These are phyloP conservation scores for Xylaria sp. DNA, from an alignment of 2,329 filamentous ascomycete species.

Conservation along the genomic window DNA sequence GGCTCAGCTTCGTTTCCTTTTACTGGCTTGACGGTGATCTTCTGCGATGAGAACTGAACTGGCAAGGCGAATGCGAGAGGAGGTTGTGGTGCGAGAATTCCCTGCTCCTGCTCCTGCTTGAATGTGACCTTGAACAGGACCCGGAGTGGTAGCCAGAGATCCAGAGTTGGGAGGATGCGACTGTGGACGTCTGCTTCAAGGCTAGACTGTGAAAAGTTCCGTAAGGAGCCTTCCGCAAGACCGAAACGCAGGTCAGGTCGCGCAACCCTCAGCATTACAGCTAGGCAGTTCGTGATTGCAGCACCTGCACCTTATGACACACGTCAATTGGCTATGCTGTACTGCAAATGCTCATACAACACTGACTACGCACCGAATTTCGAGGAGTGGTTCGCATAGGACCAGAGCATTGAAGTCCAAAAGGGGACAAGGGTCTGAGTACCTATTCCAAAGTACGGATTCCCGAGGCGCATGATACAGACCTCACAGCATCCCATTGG, in stretches of 20 bases:
- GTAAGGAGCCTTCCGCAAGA: neutral
- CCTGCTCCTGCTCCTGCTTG: slow-evolving; percentile 2
- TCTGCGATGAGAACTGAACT: slow-evolving; percentile 5
- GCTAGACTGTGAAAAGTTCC: slow-evolving; percentile 1
- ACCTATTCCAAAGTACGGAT: neutral
- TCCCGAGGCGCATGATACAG: slow-evolving; percentile 7
- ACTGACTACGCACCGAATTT: neutral
- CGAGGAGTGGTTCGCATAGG: slow-evolving; percentile 6
- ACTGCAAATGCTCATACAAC: slow-evolving; percentile 5
- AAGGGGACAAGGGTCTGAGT: slow-evolving; percentile 4
- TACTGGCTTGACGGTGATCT: slow-evolving; percentile 1
- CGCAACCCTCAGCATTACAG: slow-evolving; percentile 15
- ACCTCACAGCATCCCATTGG: slow-evolving; percentile 2
- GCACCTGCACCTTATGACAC: slow-evolving; percentile 8
- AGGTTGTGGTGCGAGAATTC: slow-evolving; percentile 8
- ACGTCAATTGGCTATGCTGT: slow-evolving; percentile 6
- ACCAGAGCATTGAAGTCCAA: slow-evolving; percentile 3
- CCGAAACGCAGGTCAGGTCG: slow-evolving; percentile 13
- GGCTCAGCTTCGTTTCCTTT: slow-evolving; percentile 2
- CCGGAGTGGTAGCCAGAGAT: neutral
- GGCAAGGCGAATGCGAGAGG: slow-evolving; percentile 8
- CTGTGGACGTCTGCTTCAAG: slow-evolving; percentile 3
- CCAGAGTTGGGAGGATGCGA: slow-evolving; percentile 3
- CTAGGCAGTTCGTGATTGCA: slow-evolving; percentile 10
- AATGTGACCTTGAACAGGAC: slow-evolving; percentile 5